Percentiles rank a stretch among this genome's conserved stretches.
Evolutionary conservation across 108 stramenopile genomes (phyloP).

Genomic region (Cyclotella distinguenda): DNA sequence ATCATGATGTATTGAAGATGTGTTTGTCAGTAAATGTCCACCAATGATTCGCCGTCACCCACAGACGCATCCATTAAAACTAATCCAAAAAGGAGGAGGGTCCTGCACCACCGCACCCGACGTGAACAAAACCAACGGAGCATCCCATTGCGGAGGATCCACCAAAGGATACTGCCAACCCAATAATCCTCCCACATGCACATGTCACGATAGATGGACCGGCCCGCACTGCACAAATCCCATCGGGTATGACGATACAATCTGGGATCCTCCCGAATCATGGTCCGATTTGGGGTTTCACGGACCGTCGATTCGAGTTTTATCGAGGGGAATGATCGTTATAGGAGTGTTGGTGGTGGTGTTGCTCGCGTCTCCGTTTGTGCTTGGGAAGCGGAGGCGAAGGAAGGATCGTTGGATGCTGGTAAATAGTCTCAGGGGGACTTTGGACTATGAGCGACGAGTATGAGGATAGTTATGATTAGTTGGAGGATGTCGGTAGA

Average conservation of each 20-base stretch:
- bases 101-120: slow-evolving; percentile 44
- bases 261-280: slow-evolving; percentile 73
- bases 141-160: slow-evolving; percentile 63
- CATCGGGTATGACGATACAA: slow-evolving; percentile 60
- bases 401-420: slow-evolving; percentile 8
- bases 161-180: slow-evolving; percentile 58
- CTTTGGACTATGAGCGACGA: slow-evolving; percentile 8
- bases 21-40: too few relatives aligned
- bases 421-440: background rate
- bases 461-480: too few relatives aligned
- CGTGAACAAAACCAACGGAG: slow-evolving; percentile 13
- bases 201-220: slow-evolving; percentile 73
- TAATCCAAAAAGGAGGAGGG: slow-evolving; percentile 70
- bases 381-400: slow-evolving; percentile 18
- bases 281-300: slow-evolving; percentile 73
- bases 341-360: background rate
- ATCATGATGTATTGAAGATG: too few relatives aligned
- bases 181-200: slow-evolving; percentile 57
- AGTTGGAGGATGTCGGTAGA: too few relatives aligned
- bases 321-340: background rate
- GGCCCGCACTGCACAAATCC: slow-evolving; percentile 83
- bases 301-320: slow-evolving; percentile 24
- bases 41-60: too few relatives aligned
- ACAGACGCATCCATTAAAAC: slow-evolving; percentile 71
- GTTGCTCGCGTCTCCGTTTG: slow-evolving; percentile 16